Conservation (phyloP, 176 grass and related monocot genomes). For the Zea luxurians region DNA sequence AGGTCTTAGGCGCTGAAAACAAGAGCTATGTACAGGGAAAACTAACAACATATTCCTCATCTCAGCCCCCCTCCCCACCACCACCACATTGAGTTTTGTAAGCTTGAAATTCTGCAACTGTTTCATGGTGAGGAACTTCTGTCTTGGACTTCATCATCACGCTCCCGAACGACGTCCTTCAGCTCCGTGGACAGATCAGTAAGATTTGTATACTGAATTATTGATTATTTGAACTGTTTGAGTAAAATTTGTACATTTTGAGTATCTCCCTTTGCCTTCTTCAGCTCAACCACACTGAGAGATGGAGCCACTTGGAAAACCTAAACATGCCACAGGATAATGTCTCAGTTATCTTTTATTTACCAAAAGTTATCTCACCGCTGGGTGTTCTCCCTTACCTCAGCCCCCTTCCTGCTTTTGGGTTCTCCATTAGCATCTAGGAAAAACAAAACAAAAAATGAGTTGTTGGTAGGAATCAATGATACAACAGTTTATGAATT, state of each 20-base stretch:
- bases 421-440: constrained; percentile 77
- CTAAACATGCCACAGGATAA: constrained; percentile 41
- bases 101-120: constrained; percentile 4
- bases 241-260: constrained; percentile 60
- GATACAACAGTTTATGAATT: neutral
- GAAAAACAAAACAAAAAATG: constrained; percentile 12
- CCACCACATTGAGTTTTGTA: neutral
- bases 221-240: neutral
- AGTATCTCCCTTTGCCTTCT: constrained; percentile 87
- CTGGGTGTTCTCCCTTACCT: constrained; percentile 53
- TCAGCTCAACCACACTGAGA: constrained; percentile 80
- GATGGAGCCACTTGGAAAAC: constrained; percentile 87
- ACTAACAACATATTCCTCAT: neutral
- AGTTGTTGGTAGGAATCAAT: neutral
- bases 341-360: constrained; percentile 1
- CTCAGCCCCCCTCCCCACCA: neutral
- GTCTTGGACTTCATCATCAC: constrained; percentile 56
- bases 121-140: constrained; percentile 34
- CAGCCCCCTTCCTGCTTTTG: constrained; percentile 76
- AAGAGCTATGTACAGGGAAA: constrained; percentile 34
- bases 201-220: constrained; percentile 35
- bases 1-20: neutral
- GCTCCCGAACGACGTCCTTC: constrained; percentile 78
- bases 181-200: constrained; percentile 70
- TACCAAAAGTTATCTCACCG: neutral